Conservation (phyloP, 306 rosid genomes). For the Psophocarpus tetragonolobus region DNA sequence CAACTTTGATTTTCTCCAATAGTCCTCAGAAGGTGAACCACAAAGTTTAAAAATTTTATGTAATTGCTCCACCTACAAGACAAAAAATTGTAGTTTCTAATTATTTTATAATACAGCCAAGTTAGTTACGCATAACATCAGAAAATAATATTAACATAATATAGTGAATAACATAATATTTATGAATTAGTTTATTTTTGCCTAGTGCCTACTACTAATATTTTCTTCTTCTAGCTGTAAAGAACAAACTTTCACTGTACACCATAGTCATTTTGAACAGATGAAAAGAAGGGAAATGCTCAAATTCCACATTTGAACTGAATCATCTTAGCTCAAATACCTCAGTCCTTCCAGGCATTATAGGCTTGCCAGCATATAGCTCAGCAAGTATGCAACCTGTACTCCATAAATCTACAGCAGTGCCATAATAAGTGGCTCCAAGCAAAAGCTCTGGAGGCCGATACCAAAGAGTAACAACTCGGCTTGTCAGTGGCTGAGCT, state of each 20-base stretch:
- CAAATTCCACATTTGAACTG: constrained; percentile 17
- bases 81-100: constrained; percentile 25
- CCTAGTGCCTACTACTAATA: not conserved
- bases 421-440: constrained; percentile 89
- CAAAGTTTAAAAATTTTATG: constrained; percentile 95
- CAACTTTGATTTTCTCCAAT: constrained; percentile 93
- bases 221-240: not conserved
- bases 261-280: not conserved
- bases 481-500: constrained; percentile 81
- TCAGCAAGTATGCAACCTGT: constrained; percentile 96
- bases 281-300: constrained; percentile 15
- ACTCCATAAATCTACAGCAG: constrained; percentile 90
- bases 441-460: constrained; percentile 95
- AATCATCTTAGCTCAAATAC: constrained; percentile 38
- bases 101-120: constrained; percentile 27
- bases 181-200: not conserved
- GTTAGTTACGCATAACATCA: not conserved
- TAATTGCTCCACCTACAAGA: constrained; percentile 81
- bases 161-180: not conserved
- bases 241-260: not conserved
- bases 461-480: constrained; percentile 96
- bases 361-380: constrained; percentile 89
- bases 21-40: constrained; percentile 92
- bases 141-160: constrained; percentile 3
- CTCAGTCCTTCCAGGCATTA: constrained; percentile 98